Percentiles rank a stretch among this genome's conserved stretches.
Conservation (phyloP, 108 stramenopile species). For the Fistulifera solaris region DNA sequence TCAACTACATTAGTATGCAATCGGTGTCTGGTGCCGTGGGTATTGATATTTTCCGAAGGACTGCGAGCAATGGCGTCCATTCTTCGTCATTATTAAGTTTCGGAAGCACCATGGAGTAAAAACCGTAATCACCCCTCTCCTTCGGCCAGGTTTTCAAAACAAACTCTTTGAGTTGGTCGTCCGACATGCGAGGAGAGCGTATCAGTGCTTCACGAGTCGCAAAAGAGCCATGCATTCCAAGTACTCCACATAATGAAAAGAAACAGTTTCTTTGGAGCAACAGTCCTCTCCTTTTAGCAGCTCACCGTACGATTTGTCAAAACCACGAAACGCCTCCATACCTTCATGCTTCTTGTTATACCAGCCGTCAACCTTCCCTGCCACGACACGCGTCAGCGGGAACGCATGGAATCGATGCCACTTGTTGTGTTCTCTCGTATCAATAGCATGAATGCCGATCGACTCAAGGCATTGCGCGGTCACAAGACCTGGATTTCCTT, state of each 20-base stretch:
- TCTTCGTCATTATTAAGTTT: slow-evolving; percentile 16
- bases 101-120: slow-evolving; percentile 57
- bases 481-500: slow-evolving; percentile 71
- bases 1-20: no score
- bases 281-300: slow-evolving; percentile 42
- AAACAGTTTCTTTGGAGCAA: slow-evolving; percentile 62
- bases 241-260: slow-evolving; percentile 86
- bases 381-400: slow-evolving; percentile 58
- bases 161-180: slow-evolving; percentile 43
- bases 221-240: slow-evolving; percentile 62
- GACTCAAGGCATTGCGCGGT: slow-evolving; percentile 65
- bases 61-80: slow-evolving; percentile 27
- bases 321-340: slow-evolving; percentile 2
- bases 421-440: slow-evolving; percentile 49
- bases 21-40: no score
- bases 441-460: slow-evolving; percentile 36
- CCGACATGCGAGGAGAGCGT: slow-evolving; percentile 45
- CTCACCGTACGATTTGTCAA: slow-evolving; percentile 35
- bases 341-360: slow-evolving; percentile 64
- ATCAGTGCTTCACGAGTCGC: slow-evolving; percentile 45
- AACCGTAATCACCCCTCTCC: slow-evolving; percentile 44
- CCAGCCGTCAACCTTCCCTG: slow-evolving; percentile 78
- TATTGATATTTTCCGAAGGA: slow-evolving; percentile 29
- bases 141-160: slow-evolving; percentile 62
- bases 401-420: slow-evolving; percentile 78